phyloP scores from a whole-genome alignment of 2,329 filamentous ascomycete species.

The Phialophora macrospora region DNA sequence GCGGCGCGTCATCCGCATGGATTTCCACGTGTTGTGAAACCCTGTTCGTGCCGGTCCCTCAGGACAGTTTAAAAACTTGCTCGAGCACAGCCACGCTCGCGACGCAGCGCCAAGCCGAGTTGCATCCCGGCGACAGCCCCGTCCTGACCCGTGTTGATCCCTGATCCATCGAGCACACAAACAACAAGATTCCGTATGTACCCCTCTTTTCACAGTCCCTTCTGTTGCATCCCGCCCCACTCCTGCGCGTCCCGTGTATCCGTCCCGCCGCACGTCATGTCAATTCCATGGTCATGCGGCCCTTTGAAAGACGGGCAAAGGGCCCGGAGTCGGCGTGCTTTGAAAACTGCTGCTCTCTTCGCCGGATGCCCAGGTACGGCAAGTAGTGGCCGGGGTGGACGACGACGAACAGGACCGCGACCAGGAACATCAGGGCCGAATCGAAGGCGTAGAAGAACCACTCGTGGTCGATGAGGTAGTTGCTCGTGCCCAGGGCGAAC shows the following conservation, averaged over 20 bases:
- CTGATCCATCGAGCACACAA: background rate
- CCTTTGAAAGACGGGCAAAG: constrained; percentile 21
- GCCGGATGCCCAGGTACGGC: constrained; percentile 30
- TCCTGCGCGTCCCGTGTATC: too few relatives aligned
- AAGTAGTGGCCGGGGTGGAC: constrained; percentile 33
- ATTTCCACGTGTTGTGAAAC: too few relatives aligned
- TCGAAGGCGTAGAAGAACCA: constrained; percentile 36
- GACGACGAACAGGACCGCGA: constrained; percentile 27
- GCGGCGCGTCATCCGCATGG: too few relatives aligned
- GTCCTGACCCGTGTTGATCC: background rate
- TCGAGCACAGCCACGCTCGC: background rate
- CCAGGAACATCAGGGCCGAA: constrained; percentile 30
- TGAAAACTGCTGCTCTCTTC: constrained; percentile 29
- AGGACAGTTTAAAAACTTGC: too few relatives aligned
- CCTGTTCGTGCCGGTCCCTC: too few relatives aligned
- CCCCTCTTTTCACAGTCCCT: too few relatives aligned
- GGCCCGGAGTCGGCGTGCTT: constrained; percentile 28
- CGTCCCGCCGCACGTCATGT: constrained; percentile 1
- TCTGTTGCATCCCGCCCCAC: too few relatives aligned
- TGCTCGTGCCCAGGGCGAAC: constrained; percentile 26
- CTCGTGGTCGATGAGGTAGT: constrained; percentile 33
- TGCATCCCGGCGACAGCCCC: background rate
- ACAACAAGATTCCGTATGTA: background rate
- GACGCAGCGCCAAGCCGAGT: background rate
- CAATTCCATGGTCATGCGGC: constrained; percentile 22